Conservation (phyloP, 352 stramenopile species). For the Phytopythium kandeliae region DNA sequence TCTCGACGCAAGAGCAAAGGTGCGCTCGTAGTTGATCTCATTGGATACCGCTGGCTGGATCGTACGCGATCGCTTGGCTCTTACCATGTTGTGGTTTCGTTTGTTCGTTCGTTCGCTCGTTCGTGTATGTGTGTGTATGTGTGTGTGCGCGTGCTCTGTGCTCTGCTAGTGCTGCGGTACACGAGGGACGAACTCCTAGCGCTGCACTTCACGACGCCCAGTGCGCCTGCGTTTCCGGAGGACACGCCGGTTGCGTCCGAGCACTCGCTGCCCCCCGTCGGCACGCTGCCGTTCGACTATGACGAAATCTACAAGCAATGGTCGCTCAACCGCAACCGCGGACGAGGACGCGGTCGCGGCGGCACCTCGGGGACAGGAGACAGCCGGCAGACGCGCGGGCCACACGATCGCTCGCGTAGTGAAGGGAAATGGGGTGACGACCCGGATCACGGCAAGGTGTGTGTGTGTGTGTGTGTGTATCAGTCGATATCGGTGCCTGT, state of each 20-base stretch:
- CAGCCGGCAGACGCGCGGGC: conserved; percentile 17
- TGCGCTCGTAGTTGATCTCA: too few species aligned
- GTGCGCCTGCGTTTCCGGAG: conserved; percentile 43
- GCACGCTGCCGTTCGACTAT: conserved; percentile 78
- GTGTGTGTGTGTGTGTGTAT: too few species aligned
- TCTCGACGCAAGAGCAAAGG: conserved; percentile 72
- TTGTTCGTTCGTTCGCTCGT: too few species aligned
- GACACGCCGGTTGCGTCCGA: conserved; percentile 67
- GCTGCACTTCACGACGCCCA: conserved; percentile 52
- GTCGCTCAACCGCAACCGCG: conserved; percentile 74
- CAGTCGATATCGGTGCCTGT: too few species aligned
- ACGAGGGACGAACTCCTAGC: conserved; percentile 73
- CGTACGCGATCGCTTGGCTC: neutral
- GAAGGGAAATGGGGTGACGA: conserved; percentile 50
- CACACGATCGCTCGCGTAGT: conserved; percentile 38
- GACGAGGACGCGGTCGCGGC: conserved; percentile 62
- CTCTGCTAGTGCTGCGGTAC: conserved; percentile 58
- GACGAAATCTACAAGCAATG: conserved; percentile 88
- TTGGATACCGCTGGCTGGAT: neutral
- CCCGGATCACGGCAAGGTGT: conserved; percentile 25
- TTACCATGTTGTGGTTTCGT: neutral
- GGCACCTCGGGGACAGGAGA: conserved; percentile 28
- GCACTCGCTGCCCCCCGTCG: conserved; percentile 60
- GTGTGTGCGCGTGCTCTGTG: too few species aligned
- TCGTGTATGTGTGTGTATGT: too few species aligned